Percentiles rank a stretch among this genome's conserved stretches.
phyloP scores from a whole-genome alignment of 139 green algal genomes.

The Haematococcus lacustris region DNA sequence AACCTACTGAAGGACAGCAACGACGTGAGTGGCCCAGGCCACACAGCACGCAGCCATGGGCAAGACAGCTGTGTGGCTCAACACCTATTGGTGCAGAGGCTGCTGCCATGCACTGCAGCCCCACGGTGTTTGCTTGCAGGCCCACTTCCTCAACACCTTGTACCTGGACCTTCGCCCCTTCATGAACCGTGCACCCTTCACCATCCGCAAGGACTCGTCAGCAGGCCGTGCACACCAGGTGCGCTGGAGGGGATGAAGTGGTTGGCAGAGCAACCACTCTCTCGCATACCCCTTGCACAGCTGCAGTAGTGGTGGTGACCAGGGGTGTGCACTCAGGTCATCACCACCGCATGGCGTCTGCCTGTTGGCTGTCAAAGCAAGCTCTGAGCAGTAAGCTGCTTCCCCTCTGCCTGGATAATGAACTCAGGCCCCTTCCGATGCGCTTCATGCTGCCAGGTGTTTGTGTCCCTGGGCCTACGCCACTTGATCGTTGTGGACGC shows the following conservation, averaged over 20 bases:
- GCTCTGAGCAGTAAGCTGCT: neutral
- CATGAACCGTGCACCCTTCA: slow-evolving; percentile 66
- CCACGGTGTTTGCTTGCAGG: too few relatives aligned
- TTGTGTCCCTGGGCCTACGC: slow-evolving; percentile 77
- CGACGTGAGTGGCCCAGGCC: too few relatives aligned
- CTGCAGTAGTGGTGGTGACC: neutral
- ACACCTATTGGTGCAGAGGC: too few relatives aligned
- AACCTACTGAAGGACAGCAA: too few relatives aligned
- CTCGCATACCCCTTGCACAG: neutral
- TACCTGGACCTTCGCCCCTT: slow-evolving; percentile 79
- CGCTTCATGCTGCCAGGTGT: too few relatives aligned
- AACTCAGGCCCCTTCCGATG: too few relatives aligned
- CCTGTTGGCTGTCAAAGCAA: neutral
- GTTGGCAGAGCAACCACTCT: neutral
- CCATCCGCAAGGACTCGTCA: slow-evolving; percentile 42
- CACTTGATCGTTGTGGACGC: slow-evolving; percentile 84
- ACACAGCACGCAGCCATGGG: too few relatives aligned
- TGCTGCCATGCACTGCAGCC: too few relatives aligned
- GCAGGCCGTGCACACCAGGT: slow-evolving; percentile 51
- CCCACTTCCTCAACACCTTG: too few relatives aligned
- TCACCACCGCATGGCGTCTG: neutral
- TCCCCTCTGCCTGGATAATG: neutral
- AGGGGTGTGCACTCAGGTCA: neutral
- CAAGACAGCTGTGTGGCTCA: too few relatives aligned
- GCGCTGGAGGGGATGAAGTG: slow-evolving; percentile 16